Base-by-base conservation (phyloP, 805 yeast genomes). In the Diddensiella transvaalensis region DNA sequence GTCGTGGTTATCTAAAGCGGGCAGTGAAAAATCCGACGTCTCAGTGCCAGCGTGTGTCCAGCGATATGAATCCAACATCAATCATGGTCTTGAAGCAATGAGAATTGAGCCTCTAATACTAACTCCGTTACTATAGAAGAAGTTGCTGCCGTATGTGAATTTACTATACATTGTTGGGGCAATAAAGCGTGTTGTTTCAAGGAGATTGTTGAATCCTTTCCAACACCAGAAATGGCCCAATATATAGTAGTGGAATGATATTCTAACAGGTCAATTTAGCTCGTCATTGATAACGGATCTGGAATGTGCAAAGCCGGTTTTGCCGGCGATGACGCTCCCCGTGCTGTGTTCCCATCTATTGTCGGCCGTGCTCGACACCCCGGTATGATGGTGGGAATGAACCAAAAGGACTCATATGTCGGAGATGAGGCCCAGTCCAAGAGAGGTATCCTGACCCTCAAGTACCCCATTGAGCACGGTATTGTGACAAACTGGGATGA, bases 231-330 rank as follows among this genome's bases (percentile, higher is more conserved):
- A n/a, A n/a, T n/a, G n/a, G n/a, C n/a, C n/a, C n/a, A 35, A 35
- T 10, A 15, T 8, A 35, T 6, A n/a, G 17, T 10, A 35, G 15
- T 6, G 8, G 17, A 35, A 35, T 10, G 15, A 35, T 13, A 8
- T 8, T 10, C 38, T 35, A 35, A 35, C 38, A 10, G 6, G 8
- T n/a, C 15, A 15, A 35, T 26, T 21, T 15, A 40, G 43, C 71
- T 71, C 67, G 98, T 91, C 78, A 91, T 91, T 78, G 99, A 91
- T 75, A 91, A 91, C 79, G 99, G 99, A 80, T 93, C 99, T 71
- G 99, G 99, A 83, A 93, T 93, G 98, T 93, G 99, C 85, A 93
- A 93, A 75, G 99, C 99, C 91, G 99, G 99, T 77, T 93, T 90
- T 73, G 98, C 99, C 83, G 99, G 99, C 80, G 98, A 93, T 72